Base-by-base conservation (phyloP, 2,329 filamentous ascomycete species). In the Raffaelea deltoideospora region DNA sequence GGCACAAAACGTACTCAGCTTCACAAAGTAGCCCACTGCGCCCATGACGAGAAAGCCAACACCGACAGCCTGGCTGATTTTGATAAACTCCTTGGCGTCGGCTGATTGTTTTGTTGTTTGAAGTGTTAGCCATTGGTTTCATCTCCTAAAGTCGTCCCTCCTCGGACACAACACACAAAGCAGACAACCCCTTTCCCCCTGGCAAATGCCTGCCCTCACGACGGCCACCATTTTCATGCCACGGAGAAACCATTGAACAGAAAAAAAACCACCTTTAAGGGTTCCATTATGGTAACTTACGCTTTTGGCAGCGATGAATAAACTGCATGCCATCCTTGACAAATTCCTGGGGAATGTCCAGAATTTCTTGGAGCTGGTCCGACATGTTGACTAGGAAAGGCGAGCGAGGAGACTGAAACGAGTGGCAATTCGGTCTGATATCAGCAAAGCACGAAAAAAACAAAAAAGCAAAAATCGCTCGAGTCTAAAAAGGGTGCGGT, bases 11-110 rank as follows among this genome's bases (percentile, higher is more conserved):
- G 34, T 63, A 76, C 72, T 76, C 51, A 80, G 65, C 66, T 80
- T 79, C 53, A 80, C 73, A 43, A 80, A 57, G 58, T 79, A 80
- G 44, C 76, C 76, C 40, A 79, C 76, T 33, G 72, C 71, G 43
- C 75, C 75, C 75, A 79, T 79, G 56, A 79, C 68, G 44, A 80
- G 56, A 59, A 80, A 80, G 41, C 76, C 76, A 44, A 78, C 67
- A 40, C 75, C 76, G 43, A 80, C 76, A 42, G 76, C 76, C 48
- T 57, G 53, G 41, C 51, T 55, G 51, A 58, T 57, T 58, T 69
- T 68, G 47, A 68, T 55, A 54, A 72, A 72, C 51, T 72, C 67
- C 48, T 63, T 60, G 48, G 56, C 52, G 50, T 69, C 64, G 39
- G 65, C 63, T 65, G 48, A 41, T 34, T 14, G 17, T n/a, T n/a